These are phyloP conservation scores for Grigorovia humatica DNA, from an alignment of 805 yeast genomes.

Conservation along the genomic window DNA sequence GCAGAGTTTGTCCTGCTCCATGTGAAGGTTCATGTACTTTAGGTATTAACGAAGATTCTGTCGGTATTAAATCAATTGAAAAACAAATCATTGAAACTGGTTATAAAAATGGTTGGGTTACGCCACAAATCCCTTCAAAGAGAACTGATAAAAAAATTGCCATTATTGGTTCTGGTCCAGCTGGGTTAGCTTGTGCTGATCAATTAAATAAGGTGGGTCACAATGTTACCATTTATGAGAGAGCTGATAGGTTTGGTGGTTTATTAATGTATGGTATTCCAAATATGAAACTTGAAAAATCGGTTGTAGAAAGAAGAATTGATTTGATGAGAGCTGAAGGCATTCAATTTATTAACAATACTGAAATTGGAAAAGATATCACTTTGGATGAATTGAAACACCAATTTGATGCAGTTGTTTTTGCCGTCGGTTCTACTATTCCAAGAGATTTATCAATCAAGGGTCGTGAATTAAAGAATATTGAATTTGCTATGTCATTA, in stretches of 20 bases:
- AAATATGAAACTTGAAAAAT: constrained; percentile 94
- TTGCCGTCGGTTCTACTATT: constrained; percentile 91
- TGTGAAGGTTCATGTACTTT: constrained; percentile 95
- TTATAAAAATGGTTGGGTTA: constrained; percentile 93
- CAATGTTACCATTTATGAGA: constrained; percentile 79
- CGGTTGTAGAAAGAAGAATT: constrained; percentile 84
- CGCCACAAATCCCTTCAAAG: constrained; percentile 62
- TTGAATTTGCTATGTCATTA: constrained; percentile 90
- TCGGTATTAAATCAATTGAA: constrained; percentile 92
- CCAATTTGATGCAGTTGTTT: constrained; percentile 70
- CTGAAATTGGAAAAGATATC: constrained; percentile 78
- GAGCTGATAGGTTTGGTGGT: constrained; percentile 95
- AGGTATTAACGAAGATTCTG: constrained; percentile 90
- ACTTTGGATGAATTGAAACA: constrained; percentile 57
- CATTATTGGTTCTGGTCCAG: constrained; percentile 91
- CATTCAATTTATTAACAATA: constrained; percentile 60
- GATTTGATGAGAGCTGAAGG: constrained; percentile 89
- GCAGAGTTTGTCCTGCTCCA: constrained; percentile 98
- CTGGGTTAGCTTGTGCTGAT: constrained; percentile 95
- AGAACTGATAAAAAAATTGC: constrained; percentile 86
- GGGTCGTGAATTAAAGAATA: constrained; percentile 82
- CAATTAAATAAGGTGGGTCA: constrained; percentile 97
- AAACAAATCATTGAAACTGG: constrained; percentile 95
- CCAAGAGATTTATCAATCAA: constrained; percentile 93
- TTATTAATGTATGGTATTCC: constrained; percentile 98